Conservation (phyloP, 2,329 filamentous ascomycete species). For the Microdochium trichocladiopsis region DNA sequence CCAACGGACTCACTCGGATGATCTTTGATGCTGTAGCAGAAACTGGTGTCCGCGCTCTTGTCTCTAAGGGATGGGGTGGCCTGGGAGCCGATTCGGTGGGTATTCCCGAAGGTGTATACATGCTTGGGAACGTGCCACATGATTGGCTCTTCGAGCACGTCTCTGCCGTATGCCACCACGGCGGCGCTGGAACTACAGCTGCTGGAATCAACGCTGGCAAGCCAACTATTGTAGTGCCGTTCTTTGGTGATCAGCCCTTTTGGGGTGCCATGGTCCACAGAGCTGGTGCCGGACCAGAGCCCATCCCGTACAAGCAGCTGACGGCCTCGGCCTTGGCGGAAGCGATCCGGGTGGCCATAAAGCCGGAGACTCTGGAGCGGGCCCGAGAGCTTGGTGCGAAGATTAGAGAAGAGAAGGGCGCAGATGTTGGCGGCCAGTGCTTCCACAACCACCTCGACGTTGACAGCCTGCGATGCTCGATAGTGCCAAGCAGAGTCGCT, state of each 20-base stretch:
- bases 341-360: constrained; percentile 54
- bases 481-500: constrained; percentile 62
- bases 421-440: constrained; percentile 54
- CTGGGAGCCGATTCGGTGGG: constrained; percentile 64
- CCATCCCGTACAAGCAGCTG: constrained; percentile 62
- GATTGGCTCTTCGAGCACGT: constrained; percentile 85
- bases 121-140: constrained; percentile 80
- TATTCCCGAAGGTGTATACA: constrained; percentile 70
- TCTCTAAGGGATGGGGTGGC: constrained; percentile 86
- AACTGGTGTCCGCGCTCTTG: constrained; percentile 60
- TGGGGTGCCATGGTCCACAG: constrained; percentile 72
- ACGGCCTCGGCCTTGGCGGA: constrained; percentile 59
- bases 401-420: constrained; percentile 61
- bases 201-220: constrained; percentile 76
- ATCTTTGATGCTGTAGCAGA: constrained; percentile 38
- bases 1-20: constrained; percentile 31
- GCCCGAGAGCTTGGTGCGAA: constrained; percentile 51
- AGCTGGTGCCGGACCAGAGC: constrained; percentile 65
- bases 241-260: constrained; percentile 81
- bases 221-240: constrained; percentile 78
- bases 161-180: constrained; percentile 78
- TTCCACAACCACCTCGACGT: constrained; percentile 67
- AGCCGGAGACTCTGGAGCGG: constrained; percentile 50
- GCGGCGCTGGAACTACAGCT: constrained; percentile 81
- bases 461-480: constrained; percentile 59